Evolutionary conservation across 139 green algal genomes (phyloP).

Genomic region (Pleodorina starrii): DNA sequence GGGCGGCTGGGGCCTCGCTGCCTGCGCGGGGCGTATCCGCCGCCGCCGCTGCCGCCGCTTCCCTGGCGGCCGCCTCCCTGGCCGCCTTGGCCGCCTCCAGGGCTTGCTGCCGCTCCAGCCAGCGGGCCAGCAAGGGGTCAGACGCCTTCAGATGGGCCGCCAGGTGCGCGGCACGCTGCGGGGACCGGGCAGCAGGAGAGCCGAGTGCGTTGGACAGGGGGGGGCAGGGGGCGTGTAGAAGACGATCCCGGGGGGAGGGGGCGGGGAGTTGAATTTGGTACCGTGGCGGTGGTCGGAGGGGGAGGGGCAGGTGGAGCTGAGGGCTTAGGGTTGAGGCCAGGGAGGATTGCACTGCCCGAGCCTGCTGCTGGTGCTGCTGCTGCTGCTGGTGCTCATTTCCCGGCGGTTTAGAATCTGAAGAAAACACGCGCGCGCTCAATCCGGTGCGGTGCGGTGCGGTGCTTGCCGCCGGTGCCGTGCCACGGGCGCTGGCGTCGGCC

Average conservation of each 20-base stretch:
- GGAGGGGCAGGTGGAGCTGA: neutral
- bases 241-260: neutral
- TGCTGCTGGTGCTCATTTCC: no score
- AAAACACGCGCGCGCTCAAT: no score
- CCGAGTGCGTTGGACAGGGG: no score
- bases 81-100: neutral
- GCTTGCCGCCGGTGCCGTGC: no score
- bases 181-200: neutral
- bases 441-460: no score
- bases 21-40: neutral
- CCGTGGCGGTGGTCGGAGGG: neutral
- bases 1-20: neutral
- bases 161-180: conserved; percentile 32
- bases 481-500: no score
- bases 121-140: conserved; percentile 22
- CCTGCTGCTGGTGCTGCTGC: no score
- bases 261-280: no score
- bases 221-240: neutral
- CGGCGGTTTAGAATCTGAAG: no score
- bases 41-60: neutral
- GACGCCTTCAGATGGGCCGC: conserved; percentile 15
- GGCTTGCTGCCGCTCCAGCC: conserved; percentile 5
- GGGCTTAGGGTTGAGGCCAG: no score
- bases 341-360: no score
- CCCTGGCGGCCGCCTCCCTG: neutral